These are phyloP conservation scores for Pseudohalonectria lignicola DNA, from an alignment of 2,329 filamentous ascomycete species.

Conservation along the genomic window DNA sequence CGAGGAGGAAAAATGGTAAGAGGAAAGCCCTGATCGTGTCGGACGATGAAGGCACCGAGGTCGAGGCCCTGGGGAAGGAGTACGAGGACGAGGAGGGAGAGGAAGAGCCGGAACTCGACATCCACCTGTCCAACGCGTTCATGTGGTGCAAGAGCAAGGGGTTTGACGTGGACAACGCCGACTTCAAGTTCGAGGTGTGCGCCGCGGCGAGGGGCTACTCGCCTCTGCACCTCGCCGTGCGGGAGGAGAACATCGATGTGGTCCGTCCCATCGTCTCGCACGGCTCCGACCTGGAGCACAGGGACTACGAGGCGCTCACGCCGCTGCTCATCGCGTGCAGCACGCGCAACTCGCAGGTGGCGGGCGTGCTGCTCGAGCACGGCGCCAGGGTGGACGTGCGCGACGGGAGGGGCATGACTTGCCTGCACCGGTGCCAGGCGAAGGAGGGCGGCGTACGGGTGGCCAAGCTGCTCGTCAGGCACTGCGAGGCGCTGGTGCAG, in stretches of 20 bases:
- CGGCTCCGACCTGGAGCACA: conserved; percentile 1
- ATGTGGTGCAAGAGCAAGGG: conserved; percentile 1
- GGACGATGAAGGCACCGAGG: too few species aligned
- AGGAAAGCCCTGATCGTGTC: too few species aligned
- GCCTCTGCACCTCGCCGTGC: conserved; percentile 2
- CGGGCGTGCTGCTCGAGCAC: conserved; percentile 1
- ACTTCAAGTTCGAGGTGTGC: conserved; percentile 1
- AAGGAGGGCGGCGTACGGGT: conserved; percentile 2
- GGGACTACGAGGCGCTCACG: neutral
- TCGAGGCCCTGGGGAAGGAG: too few species aligned
- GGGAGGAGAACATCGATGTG: conserved; percentile 2
- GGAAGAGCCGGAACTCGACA: neutral
- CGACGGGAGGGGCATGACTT: neutral
- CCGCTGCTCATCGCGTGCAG: conserved; percentile 1
- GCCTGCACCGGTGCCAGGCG: conserved; percentile 2
- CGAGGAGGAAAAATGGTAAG: too few species aligned
- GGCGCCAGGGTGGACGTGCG: neutral
- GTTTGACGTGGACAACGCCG: conserved; percentile 1
- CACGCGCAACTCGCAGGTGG: conserved; percentile 1
- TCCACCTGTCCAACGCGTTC: conserved; percentile 1
- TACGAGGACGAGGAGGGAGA: neutral
- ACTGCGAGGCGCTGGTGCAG: neutral
- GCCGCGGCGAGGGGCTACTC: neutral
- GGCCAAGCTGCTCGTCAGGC: conserved; percentile 1
- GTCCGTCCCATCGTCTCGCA: neutral